These are phyloP conservation scores for Rubroboletus pulcherrimus DNA, from an alignment of 768 basidiomycete genomes.

Conservation along the genomic window DNA sequence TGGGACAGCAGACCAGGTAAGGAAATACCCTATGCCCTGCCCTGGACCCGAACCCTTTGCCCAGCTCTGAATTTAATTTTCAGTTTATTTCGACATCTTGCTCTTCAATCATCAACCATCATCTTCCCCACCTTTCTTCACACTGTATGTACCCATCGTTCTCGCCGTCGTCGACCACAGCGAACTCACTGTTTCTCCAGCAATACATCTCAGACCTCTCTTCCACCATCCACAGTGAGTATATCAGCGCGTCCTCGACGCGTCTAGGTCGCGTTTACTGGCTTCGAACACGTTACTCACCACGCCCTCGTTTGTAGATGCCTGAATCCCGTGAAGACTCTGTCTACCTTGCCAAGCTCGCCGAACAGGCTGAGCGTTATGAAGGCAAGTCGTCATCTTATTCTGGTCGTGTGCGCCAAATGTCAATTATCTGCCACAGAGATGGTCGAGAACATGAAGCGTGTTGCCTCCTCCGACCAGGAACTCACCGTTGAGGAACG, in stretches of 20 bases:
- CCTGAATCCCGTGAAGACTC: slow-evolving; percentile 85
- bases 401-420: slow-evolving; percentile 12
- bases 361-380: slow-evolving; percentile 99
- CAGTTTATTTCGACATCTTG: slow-evolving; percentile 46
- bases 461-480: slow-evolving; percentile 94
- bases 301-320: slow-evolving; percentile 47
- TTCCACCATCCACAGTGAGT: slow-evolving; percentile 41
- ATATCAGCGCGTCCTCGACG: slow-evolving; percentile 36
- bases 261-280: slow-evolving; percentile 28
- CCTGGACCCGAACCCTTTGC: slow-evolving; percentile 66
- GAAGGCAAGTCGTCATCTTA: slow-evolving; percentile 58
- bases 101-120: slow-evolving; percentile 46
- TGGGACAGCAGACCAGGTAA: slow-evolving; percentile 9
- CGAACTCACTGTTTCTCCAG: slow-evolving; percentile 34
- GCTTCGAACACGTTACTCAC: slow-evolving; percentile 18
- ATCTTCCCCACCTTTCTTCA: slow-evolving; percentile 37
- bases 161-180: slow-evolving; percentile 30
- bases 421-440: slow-evolving; percentile 42
- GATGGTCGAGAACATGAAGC: slow-evolving; percentile 99
- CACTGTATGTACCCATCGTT: slow-evolving; percentile 39
- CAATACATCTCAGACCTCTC: slow-evolving; percentile 15
- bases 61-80: slow-evolving; percentile 66
- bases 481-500: slow-evolving; percentile 98
- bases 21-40: slow-evolving; percentile 35
- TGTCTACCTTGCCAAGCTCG: slow-evolving; percentile 99